Conservation (phyloP, 2,329 filamentous ascomycete genomes). For the Daldinia sp. region DNA sequence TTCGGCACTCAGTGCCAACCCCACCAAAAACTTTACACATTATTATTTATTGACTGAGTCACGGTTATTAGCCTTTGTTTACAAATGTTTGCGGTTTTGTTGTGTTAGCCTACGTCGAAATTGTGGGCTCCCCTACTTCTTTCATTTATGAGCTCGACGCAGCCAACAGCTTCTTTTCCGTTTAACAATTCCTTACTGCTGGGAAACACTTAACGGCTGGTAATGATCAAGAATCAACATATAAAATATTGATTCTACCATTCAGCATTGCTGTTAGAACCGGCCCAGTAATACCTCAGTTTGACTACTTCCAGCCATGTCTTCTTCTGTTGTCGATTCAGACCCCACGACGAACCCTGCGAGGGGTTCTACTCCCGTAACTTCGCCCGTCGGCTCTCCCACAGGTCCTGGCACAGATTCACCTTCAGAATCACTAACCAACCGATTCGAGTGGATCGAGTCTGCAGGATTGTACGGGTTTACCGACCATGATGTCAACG, state of each 20-base stretch:
- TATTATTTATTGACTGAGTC: not conserved
- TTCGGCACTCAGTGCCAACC: constrained; percentile 1
- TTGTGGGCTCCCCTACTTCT: not conserved
- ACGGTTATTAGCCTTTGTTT: constrained; percentile 17
- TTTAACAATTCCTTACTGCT: not conserved
- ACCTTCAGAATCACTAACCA: not conserved
- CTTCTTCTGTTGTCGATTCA: not conserved
- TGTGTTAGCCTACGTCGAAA: not conserved
- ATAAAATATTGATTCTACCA: not conserved
- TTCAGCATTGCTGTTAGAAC: not conserved
- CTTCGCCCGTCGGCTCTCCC: no score
- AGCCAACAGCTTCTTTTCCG: not conserved
- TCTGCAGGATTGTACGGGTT: not conserved
- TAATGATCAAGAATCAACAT: not conserved
- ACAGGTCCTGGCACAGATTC: no score
- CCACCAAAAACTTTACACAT: not conserved
- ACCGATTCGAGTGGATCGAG: constrained; percentile 8
- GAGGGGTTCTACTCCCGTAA: not conserved
- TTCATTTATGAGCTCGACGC: constrained; percentile 14
- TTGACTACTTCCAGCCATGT: not conserved
- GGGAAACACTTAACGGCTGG: not conserved
- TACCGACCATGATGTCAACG: not conserved
- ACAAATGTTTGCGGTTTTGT: constrained; percentile 1
- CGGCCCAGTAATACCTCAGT: not conserved
- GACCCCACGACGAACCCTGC: not conserved